Evolutionary conservation across 2,329 filamentous ascomycete species (phyloP), one percentile per base, ranked within the genome.

Genomic region (Calcarisporium arbuscula): DNA sequence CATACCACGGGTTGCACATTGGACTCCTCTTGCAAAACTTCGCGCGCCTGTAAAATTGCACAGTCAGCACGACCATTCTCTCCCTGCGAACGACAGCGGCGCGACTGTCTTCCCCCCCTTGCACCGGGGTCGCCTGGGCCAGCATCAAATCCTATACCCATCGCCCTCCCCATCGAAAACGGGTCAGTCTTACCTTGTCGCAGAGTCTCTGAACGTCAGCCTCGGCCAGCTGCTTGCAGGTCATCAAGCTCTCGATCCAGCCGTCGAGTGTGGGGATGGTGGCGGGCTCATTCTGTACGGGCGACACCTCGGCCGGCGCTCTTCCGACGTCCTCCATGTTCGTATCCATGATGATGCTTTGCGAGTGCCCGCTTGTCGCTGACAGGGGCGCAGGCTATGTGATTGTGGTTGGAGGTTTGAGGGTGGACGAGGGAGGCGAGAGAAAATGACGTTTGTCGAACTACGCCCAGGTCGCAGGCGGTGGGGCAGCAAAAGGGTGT

Each of bases 191-290:
- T 67, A 94, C 90, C 82, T 95, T 94, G 61, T 96, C 92, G 72
- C 92, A 98, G 57, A 98, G 78, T 62, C 90, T 82, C 69, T 94
- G 87, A 44, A 98, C 92, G 60, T 98, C 92, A 47, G 77, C 73
- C 70, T 98, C 92, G 42, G 85, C 80, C 63, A 98, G 74, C 74
- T 96, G 92, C 72, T 98, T 98, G 84, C 92, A 98, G 58, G 68
- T 80, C 90, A 98, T 96, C 66, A 98, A 73, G 69, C 77, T 89
- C 74, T 95, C 90, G 60, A 98, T 96, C 92, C 92, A 98, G 57
- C 89, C 88, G 61, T 98, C 92, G 45, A 98, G 74, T 41, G 87
- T 95, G 42, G 85, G 80, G 69, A 95, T 92, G 50, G 88, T 86
- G 42, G 89, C 81, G 36, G 90, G 85, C 68, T 96, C 92, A 41